These are phyloP conservation scores for Phytophthora pistaciae DNA, from an alignment of 352 stramenopile genomes.

Conservation along the genomic window DNA sequence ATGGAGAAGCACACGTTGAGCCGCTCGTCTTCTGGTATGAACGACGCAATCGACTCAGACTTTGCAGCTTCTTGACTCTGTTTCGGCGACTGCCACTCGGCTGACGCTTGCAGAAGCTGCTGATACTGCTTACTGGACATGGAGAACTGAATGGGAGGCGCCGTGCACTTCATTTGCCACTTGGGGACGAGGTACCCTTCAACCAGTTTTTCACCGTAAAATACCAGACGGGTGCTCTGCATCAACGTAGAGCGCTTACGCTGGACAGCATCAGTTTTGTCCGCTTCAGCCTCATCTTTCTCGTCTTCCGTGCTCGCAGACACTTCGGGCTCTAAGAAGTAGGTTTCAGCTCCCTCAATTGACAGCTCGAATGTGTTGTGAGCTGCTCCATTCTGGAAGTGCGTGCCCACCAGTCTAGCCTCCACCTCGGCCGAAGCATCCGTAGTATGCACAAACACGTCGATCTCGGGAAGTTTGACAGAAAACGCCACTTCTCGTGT, in stretches of 20 bases:
- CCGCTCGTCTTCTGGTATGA: constrained; percentile 70
- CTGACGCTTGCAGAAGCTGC: constrained; percentile 71
- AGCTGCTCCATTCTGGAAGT: constrained; percentile 62
- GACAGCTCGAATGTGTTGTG: constrained; percentile 65
- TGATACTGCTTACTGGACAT: constrained; percentile 74
- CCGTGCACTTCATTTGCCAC: constrained; percentile 72
- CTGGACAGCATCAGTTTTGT: neutral
- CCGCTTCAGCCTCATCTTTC: neutral
- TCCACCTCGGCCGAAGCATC: constrained; percentile 74
- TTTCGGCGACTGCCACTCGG: constrained; percentile 49
- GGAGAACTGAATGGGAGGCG: constrained; percentile 78
- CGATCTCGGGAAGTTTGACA: constrained; percentile 68
- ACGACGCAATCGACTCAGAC: constrained; percentile 28
- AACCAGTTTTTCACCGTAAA: constrained; percentile 64
- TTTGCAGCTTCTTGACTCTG: neutral
- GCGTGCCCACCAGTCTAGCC: constrained; percentile 55
- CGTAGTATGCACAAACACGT: constrained; percentile 70
- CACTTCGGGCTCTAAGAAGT: constrained; percentile 62
- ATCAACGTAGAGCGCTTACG: constrained; percentile 72
- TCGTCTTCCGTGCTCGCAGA: neutral
- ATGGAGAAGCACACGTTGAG: constrained; percentile 74
- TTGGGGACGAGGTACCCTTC: constrained; percentile 50
- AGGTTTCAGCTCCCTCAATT: constrained; percentile 63
- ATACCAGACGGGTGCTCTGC: constrained; percentile 66
- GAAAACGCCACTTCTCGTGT: constrained; percentile 53